These are phyloP conservation scores for Betula pendula DNA, from an alignment of 306 rosid genomes.

Conservation along the genomic window DNA sequence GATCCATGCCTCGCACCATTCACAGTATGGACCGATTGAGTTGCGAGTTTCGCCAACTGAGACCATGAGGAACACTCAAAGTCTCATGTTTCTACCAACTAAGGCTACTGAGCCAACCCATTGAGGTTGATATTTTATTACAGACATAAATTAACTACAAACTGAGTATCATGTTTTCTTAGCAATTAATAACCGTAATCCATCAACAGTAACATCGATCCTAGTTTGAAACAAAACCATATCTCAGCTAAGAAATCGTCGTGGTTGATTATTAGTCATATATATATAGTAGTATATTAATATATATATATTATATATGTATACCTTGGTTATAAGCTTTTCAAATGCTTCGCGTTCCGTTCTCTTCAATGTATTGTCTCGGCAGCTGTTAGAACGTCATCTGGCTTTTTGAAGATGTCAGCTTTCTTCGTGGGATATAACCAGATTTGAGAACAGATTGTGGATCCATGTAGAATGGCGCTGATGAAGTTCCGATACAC, in stretches of 20 bases:
- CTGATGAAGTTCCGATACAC: slow-evolving; percentile 73
- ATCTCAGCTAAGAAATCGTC: background rate
- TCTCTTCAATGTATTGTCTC: slow-evolving; percentile 72
- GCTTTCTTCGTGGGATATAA: slow-evolving; percentile 72
- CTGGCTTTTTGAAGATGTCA: slow-evolving; percentile 56
- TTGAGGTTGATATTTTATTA: no score
- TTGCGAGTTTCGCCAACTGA: no score
- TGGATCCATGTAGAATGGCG: slow-evolving; percentile 84
- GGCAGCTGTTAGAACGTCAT: slow-evolving; percentile 77
- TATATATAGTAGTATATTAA: no score
- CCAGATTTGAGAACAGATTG: slow-evolving; percentile 68
- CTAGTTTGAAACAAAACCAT: background rate
- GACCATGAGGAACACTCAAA: no score
- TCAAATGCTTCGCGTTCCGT: slow-evolving; percentile 85
- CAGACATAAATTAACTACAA: no score
- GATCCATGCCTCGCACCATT: no score
- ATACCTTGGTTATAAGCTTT: slow-evolving; percentile 77
- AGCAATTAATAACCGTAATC: background rate
- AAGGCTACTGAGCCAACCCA: no score
- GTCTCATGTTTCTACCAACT: no score
- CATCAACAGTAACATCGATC: background rate
- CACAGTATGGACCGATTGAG: no score
- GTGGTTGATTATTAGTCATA: background rate
- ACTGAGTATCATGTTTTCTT: no score
- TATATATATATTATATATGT: background rate